These are phyloP conservation scores for Mucor velutinosus DNA, from an alignment of 371 early-diverging fungal genomes.

Conservation along the genomic window DNA sequence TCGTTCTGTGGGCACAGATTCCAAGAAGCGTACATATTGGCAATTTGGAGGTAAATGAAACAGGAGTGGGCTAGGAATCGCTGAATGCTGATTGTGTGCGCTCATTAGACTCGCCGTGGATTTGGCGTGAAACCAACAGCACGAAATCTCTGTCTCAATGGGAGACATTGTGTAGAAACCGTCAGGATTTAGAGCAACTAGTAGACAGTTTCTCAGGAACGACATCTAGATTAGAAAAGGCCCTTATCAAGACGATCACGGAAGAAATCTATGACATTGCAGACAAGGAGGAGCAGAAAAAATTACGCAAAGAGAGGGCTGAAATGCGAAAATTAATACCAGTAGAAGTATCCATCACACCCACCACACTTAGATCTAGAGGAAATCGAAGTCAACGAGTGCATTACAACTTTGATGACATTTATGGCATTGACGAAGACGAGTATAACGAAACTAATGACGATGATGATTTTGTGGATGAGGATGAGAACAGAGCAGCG, in stretches of 20 bases:
- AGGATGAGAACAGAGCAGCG: too few species aligned
- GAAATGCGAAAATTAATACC: conserved; percentile 17
- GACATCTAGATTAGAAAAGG: conserved; percentile 23
- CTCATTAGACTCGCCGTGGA: conserved; percentile 28
- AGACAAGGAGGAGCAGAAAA: conserved; percentile 17
- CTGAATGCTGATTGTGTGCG: neutral
- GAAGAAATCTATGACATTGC: conserved; percentile 20
- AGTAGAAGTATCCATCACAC: conserved; percentile 17
- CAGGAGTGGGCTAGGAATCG: neutral
- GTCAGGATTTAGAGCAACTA: conserved; percentile 22
- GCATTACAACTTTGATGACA: conserved; percentile 24
- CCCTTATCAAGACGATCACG: conserved; percentile 14
- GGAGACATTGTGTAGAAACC: conserved; percentile 31
- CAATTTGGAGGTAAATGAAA: conserved; percentile 40
- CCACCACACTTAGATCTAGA: conserved; percentile 23
- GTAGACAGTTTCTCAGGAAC: conserved; percentile 10
- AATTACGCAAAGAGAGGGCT: conserved; percentile 21
- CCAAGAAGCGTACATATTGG: conserved; percentile 36
- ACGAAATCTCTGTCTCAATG: conserved; percentile 24
- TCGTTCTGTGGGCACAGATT: conserved; percentile 31
- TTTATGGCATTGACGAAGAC: conserved; percentile 19
- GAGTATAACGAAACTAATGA: neutral
- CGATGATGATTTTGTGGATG: conserved; percentile 1
- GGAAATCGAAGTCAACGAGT: conserved; percentile 13
- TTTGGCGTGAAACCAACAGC: conserved; percentile 35